Evolutionary conservation across 2,329 filamentous ascomycete genomes (phyloP).

Genomic region (Calonectria naviculata): DNA sequence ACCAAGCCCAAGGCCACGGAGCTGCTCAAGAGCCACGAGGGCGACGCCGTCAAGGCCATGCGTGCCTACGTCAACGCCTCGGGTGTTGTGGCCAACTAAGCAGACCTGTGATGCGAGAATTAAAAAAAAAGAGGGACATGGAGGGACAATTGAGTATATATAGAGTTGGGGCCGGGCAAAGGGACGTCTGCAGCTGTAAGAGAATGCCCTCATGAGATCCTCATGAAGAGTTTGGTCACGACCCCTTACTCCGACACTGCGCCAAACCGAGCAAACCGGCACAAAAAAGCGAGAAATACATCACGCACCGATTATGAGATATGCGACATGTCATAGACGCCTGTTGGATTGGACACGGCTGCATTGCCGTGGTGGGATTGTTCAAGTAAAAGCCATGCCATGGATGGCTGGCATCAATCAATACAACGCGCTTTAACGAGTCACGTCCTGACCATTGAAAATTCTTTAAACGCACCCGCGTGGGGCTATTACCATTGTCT

Average conservation of each 20-base stretch:
- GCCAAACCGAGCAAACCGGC: background rate
- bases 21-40: constrained; percentile 77
- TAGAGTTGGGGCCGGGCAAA: constrained; percentile 8
- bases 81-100: background rate
- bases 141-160: no score
- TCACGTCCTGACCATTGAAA: background rate
- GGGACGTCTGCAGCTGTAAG: background rate
- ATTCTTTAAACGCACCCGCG: constrained; percentile 6
- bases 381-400: background rate
- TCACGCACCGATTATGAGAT: background rate
- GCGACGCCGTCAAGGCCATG: constrained; percentile 76
- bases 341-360: background rate
- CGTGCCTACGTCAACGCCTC: constrained; percentile 59
- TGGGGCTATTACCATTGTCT: constrained; percentile 20
- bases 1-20: constrained; percentile 80
- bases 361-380: background rate
- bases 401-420: background rate
- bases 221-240: background rate
- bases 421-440: background rate
- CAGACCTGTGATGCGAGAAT: background rate
- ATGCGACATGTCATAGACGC: background rate
- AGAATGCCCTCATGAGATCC: background rate
- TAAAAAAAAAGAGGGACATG: background rate
- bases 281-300: background rate
- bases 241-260: background rate